phyloP scores from a whole-genome alignment of 352 stramenopile species.

The Phytophthora ramorum region DNA sequence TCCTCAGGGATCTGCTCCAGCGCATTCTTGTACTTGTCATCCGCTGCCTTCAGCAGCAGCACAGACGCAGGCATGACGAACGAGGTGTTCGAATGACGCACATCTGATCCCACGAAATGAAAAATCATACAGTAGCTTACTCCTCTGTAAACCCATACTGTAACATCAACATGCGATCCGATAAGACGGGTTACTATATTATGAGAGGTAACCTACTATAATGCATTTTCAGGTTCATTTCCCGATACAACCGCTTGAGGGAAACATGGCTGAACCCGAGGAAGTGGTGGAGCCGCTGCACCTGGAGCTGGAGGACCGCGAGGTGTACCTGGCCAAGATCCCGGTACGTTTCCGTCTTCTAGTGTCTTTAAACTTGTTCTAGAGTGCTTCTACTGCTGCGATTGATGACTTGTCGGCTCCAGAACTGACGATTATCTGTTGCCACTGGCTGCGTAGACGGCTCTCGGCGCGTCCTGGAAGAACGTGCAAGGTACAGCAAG shows the following conservation, averaged over 20 bases:
- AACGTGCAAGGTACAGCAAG: conserved; percentile 69
- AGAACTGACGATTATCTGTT: conserved; percentile 16
- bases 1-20: conserved; percentile 30
- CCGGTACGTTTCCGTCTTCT: conserved; percentile 51
- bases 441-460: conserved; percentile 47
- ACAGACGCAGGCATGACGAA: conserved; percentile 25
- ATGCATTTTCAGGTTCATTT: neutral
- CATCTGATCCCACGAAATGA: neutral
- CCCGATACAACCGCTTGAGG: neutral
- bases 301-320: conserved; percentile 86
- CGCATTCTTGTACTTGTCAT: conserved; percentile 62
- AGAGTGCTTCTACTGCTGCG: neutral
- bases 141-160: neutral
- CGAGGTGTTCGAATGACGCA: neutral
- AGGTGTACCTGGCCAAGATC: conserved; percentile 90
- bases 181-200: neutral
- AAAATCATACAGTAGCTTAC: neutral
- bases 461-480: conserved; percentile 81
- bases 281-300: conserved; percentile 91
- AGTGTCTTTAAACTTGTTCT: conserved; percentile 2
- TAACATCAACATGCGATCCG: neutral
- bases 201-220: neutral
- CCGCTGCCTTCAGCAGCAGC: conserved; percentile 75
- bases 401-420: conserved; percentile 3
- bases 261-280: conserved; percentile 82